Percentiles rank a stretch among this genome's conserved stretches.
Conservation (phyloP, 768 basidiomycete species). For the Suillus hirtellus region DNA sequence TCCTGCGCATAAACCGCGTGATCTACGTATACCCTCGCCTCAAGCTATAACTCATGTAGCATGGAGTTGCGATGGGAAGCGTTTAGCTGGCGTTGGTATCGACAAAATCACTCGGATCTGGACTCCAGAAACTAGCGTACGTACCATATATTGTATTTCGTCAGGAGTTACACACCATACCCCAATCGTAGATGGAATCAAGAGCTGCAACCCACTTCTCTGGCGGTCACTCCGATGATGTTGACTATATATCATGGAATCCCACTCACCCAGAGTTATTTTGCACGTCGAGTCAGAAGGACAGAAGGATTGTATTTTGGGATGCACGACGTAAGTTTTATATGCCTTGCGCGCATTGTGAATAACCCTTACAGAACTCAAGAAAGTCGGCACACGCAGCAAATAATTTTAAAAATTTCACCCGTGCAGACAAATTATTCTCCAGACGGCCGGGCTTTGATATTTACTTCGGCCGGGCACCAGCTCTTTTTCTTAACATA, state of each 20-base stretch:
- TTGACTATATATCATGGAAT: conserved; percentile 85
- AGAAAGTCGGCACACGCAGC: conserved; percentile 75
- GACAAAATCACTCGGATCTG: conserved; percentile 80
- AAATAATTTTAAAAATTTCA: conserved; percentile 54
- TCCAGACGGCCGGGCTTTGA: conserved; percentile 66
- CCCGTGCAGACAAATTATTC: conserved; percentile 70
- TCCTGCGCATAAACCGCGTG: conserved; percentile 77
- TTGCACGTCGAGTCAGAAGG: conserved; percentile 76
- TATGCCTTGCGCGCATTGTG: neutral
- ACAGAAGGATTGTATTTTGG: conserved; percentile 78
- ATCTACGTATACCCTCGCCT: conserved; percentile 62
- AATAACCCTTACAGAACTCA: conserved; percentile 17
- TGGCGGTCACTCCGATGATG: conserved; percentile 75
- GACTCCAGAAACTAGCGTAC: conserved; percentile 75
- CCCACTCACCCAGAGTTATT: conserved; percentile 83
- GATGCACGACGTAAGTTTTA: conserved; percentile 70
- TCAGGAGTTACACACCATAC: conserved; percentile 1
- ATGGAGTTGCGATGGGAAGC: conserved; percentile 84
- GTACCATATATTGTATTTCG: conserved; percentile 26
- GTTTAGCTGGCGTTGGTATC: conserved; percentile 77
- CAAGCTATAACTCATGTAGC: conserved; percentile 75
- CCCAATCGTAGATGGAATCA: conserved; percentile 59
- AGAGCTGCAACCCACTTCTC: conserved; percentile 65
- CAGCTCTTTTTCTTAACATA: conserved; percentile 62
- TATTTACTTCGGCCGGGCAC: conserved; percentile 62